Base-by-base conservation (phyloP, 306 rosid genomes). In the Prunus padus region DNA sequence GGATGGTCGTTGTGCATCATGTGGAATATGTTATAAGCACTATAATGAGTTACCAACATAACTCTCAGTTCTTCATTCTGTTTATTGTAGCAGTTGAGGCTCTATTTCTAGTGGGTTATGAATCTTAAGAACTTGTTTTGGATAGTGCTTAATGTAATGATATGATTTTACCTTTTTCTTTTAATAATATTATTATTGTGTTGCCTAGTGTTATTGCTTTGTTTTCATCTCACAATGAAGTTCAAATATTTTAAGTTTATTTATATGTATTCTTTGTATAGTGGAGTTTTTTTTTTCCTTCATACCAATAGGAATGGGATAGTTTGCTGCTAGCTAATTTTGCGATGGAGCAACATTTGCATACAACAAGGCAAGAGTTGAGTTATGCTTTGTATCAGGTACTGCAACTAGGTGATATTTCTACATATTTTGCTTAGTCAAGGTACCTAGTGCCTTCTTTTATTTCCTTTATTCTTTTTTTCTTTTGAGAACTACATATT, bases 351-450 rank as follows among this genome's bases (percentile, higher is more conserved):
- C 92, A 91, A 79, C 98, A 93, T 70, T 84, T 93, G 65, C 98
- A 91, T 80, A 89, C 97, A 45, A 97, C 97, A 64, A 89, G 98
- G 75, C 98, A 93, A 85, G 98, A 93, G 84, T 84, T 93, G 28
- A 93, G 98, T 84, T 97, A 93, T 75, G 98, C 98, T 79, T 71
- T 93, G 70, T 93, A 93, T 83, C 98, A 93, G 96, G 98, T 91
- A 84, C 75, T 74, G 45, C 44, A 26, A 22, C 47, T n/a, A 42
- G 45, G n/a, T 45, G 8, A 72, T 52, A 15, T 10, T 16, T 40
- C 23, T 28, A 31, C 67, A 13, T 23, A 40, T 59, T 42, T 3
- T 40, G 14, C 13, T 30, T 19, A 18, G 11, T 45, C 4, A 26
- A 26, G n/a, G 65, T 11, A 30, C 11, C 51, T 56, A n/a, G 49